Base-by-base conservation (phyloP, 2,329 filamentous ascomycete species). In the Dactylonectria macrodidyma region DNA sequence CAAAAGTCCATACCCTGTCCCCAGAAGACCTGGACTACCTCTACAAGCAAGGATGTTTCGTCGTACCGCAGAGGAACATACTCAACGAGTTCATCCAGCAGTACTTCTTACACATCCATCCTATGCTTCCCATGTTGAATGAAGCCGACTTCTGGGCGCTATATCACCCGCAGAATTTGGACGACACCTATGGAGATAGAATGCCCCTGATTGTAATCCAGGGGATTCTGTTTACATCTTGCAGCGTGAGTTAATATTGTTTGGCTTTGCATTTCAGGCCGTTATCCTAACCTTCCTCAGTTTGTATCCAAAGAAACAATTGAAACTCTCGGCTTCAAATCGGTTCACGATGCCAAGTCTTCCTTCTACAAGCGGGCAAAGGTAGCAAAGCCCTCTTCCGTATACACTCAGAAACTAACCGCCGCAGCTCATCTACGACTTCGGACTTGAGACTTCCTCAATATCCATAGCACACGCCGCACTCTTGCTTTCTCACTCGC, bases 61-160 rank as follows among this genome's bases (percentile, higher is more conserved):
- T 77, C 0, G 74, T 78, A 0, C 76, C 76, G 0, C 73, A 75
- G 16, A 57, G 75, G 34, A 68, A 59, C 0, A 71, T 70, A 5
- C 66, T 78, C 2, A 71, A 77, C 46, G 75, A 78, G 34, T 77
- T 78, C 33, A 33, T 78, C 10, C 46, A 70, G 10, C 73, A 77
- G 34, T 78, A 78, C 64, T 78, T 78, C 10, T 24, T 75, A 0
- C 75, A 78, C n/a, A 73, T 78, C 0, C 76, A 78, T 47, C 76
- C 76, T 2, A 73, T 78, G 71, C 71, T 78, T 16, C 76, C 76
- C 1, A 57, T 78, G 0, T 10, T 78, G 1, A 75, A 76, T 5
- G 74, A 76, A 16, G 73, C 70, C 36, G 74, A 76, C 5, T 72
- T 74, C 10, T 76, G 74, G 74, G 57, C 68, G 9, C 68, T 73